phyloP scores from a whole-genome alignment of 148 eudicot genomes.

The Cornus kousa region DNA sequence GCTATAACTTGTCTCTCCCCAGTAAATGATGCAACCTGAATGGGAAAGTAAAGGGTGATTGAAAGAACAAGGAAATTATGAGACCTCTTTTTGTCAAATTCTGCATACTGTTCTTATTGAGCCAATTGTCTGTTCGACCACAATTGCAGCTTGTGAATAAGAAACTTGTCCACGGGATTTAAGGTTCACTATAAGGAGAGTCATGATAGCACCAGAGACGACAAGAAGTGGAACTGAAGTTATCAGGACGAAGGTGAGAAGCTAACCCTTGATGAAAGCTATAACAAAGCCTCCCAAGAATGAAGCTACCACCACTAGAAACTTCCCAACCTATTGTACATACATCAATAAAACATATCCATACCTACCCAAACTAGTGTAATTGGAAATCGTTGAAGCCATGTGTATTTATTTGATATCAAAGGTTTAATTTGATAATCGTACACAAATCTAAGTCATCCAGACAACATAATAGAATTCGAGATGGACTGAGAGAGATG shows the following conservation, averaged over 20 bases:
- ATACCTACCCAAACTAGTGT: no score
- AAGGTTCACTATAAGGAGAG: constrained; percentile 26
- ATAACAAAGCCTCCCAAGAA: constrained; percentile 50
- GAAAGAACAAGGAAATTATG: background rate
- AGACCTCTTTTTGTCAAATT: background rate
- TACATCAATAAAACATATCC: no score
- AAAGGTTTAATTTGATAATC: no score
- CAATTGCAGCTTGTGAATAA: constrained; percentile 36
- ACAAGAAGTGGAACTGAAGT: constrained; percentile 42
- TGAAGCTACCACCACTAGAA: constrained; percentile 34
- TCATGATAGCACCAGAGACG: constrained; percentile 29
- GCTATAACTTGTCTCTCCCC: constrained; percentile 46
- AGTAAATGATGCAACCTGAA: constrained; percentile 54
- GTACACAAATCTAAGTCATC: no score
- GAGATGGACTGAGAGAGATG: no score
- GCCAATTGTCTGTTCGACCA: constrained; percentile 55
- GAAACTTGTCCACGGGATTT: constrained; percentile 36
- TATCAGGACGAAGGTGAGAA: constrained; percentile 49
- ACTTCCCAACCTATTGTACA: constrained; percentile 42
- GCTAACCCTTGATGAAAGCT: constrained; percentile 13
- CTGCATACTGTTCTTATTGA: constrained; percentile 46
- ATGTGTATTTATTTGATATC: no score
- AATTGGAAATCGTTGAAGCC: no score
- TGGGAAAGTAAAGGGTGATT: background rate
- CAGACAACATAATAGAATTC: no score